A percentile compares a stretch with the other conserved stretches of the same genome.
Conservation (phyloP, 805 yeast genomes). For the Candida bentonensis region DNA sequence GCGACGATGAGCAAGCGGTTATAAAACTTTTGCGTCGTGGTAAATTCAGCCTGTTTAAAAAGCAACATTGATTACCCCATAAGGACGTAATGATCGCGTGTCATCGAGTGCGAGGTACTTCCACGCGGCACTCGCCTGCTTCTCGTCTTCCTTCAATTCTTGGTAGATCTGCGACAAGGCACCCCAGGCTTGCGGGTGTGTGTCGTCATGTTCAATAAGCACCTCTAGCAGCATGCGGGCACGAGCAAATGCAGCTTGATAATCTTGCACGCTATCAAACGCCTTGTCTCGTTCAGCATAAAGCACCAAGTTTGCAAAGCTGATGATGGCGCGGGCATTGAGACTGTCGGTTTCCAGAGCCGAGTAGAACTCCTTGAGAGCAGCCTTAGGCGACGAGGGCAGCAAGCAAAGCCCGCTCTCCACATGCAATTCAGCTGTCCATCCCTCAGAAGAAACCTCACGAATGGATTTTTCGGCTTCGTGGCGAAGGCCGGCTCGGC, state of each 20-base stretch:
- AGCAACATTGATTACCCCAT: not conserved
- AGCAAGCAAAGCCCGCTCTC: not conserved
- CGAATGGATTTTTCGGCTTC: not conserved
- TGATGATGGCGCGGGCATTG: not conserved
- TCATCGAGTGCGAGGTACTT: not conserved
- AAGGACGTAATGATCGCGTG: not conserved
- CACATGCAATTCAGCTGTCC: not conserved
- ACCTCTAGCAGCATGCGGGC: not conserved
- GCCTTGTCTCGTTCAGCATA: not conserved
- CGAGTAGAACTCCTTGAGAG: not conserved
- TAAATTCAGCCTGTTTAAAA: too few species aligned
- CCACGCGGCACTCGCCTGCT: not conserved
- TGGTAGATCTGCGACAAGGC: not conserved
- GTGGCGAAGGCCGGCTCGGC: not conserved
- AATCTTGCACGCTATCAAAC: not conserved
- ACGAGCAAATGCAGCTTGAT: not conserved
- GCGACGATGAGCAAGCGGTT: too few species aligned
- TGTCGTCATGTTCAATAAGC: not conserved
- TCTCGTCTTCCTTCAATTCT: not conserved
- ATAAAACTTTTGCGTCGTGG: too few species aligned
- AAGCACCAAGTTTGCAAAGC: not conserved
- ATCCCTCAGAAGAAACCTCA: not conserved
- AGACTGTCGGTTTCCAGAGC: not conserved
- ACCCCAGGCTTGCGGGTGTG: not conserved
- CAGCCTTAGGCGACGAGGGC: not conserved